Base-by-base conservation (phyloP, 2,329 filamentous ascomycete species). In the Claviceps cyperi region DNA sequence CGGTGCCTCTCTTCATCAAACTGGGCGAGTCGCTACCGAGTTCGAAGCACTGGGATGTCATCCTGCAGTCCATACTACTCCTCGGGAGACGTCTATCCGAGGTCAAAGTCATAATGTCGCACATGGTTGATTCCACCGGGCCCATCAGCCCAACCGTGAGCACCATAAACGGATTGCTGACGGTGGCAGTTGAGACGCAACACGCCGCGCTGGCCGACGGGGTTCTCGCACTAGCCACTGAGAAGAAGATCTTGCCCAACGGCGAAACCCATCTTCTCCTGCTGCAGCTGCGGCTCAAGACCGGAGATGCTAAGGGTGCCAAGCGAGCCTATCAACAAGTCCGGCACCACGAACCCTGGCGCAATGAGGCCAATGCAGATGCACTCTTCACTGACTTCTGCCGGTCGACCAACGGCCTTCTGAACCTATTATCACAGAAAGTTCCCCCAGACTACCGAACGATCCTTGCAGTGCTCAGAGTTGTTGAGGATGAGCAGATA, bases 151-250 rank as follows among this genome's bases (percentile, higher is more conserved):
- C 88, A 0, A 82, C 86, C 50, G 81, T 81, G 6, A 67, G 75
- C 3, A 88, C 84, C 5, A 80, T 97, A 58, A 94, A 97, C 60
- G 69, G 72, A 5, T 73, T 97, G 24, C 74, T 97, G 17, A 75
- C 78, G 49, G 80, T 82, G 51, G 86, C 87, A 9, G 81, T 83
- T 55, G 76, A 78, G n/a, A 75, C 76, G 50, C 73, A 81, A 11
- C 82, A 94, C 57, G 74, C 80, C 0, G 80, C 85, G 56, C 70
- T 86, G 44, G 86, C 86, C 5, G 81, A 90, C 60, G 76, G 86
- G 13, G 84, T 90, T 54, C 73, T 88, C 45, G 68, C 76, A 1
- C 67, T 96, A 11, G 81, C 81, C 2, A 63, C 76, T 43, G 79
- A 82, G 58, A 76, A 80, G 58, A 76, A 75, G 4, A 76, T 95